phyloP scores from a whole-genome alignment of 805 yeast species.

The Suhomyces prunicola region DNA sequence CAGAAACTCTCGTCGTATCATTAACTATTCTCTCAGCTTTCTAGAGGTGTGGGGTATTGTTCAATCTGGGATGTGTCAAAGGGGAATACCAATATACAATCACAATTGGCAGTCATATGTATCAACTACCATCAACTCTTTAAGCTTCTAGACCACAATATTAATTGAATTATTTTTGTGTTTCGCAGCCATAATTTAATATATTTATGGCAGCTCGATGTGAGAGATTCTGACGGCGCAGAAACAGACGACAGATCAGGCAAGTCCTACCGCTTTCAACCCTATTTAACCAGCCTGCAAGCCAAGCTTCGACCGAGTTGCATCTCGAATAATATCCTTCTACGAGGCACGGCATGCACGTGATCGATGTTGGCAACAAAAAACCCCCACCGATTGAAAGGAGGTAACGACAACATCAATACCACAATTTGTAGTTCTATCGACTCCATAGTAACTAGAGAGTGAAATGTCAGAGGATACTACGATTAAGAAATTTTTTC shows the following conservation, averaged over 20 bases:
- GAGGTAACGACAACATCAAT: neutral
- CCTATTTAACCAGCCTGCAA: neutral
- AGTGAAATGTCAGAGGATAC: slow-evolving; percentile 1
- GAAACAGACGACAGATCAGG: neutral
- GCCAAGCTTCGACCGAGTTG: neutral
- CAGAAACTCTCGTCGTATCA: no score
- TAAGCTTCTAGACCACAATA: neutral
- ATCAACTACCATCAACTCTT: no score
- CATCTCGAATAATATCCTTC: neutral
- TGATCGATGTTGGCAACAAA: neutral
- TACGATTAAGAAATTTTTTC: slow-evolving; percentile 36
- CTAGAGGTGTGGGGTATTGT: no score
- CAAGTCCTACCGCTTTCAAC: neutral
- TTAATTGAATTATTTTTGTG: neutral
- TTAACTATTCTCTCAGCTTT: no score
- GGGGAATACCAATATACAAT: no score
- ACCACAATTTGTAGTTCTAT: no score
- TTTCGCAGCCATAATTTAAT: neutral
- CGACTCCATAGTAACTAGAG: neutral
- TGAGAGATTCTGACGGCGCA: neutral
- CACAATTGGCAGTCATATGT: no score
- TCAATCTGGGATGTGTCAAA: no score
- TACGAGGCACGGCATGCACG: neutral
- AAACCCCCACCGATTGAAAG: neutral
- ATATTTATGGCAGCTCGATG: neutral